Base-by-base conservation (phyloP, 2,329 filamentous ascomycete species). In the Ophiostoma ips region DNA sequence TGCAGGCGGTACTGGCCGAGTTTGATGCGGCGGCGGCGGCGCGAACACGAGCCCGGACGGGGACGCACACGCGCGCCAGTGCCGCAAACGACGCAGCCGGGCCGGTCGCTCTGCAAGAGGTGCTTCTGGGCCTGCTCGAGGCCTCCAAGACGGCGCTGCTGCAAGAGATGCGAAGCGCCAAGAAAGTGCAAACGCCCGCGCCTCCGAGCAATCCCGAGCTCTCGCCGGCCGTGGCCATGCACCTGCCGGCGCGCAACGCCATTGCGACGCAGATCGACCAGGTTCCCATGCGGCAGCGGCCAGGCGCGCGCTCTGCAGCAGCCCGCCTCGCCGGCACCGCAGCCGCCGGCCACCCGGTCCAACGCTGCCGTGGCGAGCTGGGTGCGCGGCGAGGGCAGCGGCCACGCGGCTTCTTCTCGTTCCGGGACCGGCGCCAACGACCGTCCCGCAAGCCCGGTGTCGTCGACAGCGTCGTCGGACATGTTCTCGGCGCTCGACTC, bases 51-150 rank as follows among this genome's bases (percentile, higher is more conserved):
- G 24, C 7, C 21, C 24, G 1, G 40, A 30, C 12, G 21, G 40
- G 3, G 30, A 30, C 8, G 30, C 40, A 18, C 15, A 24, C 40
- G n/a, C n/a, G n/a, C n/a, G n/a, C n/a, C n/a, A n/a, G n/a, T n/a
- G n/a, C n/a, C n/a, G n/a, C n/a, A n/a, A n/a, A n/a, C n/a, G n/a
- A n/a, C n/a, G n/a, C n/a, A n/a, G n/a, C 40, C 2, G 30, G 40
- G 7, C 40, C 40, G 10, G 40, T 21, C n/a, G 40, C 50, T 44
- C 51, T 64, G 18, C 62, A 63, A 45, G 46, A 55, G 2, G 24
- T 59, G 3, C 51, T 64, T 21, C 37, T 58, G 7, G 30, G 48
- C 0, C 28, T 60, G 3, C 54, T 64, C 3, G 53, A 58, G 15
- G 11, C n/a, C 1, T 45, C 43, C 1, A 31, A 31, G 41, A 8